Base-by-base conservation (phyloP, 2,329 filamentous ascomycete species). In the Colletotrichum euphorbiae region DNA sequence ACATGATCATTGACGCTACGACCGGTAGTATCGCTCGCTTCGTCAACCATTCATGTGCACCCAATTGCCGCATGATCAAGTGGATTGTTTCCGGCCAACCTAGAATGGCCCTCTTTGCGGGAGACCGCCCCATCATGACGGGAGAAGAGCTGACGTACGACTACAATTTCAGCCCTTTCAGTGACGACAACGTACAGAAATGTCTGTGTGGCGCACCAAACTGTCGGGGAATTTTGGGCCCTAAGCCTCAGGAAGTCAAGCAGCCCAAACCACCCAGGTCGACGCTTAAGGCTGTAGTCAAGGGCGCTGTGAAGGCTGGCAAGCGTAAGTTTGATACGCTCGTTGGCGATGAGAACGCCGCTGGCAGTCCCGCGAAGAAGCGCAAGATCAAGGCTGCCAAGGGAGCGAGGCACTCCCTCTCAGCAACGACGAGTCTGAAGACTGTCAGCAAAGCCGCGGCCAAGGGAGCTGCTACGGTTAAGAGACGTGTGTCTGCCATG, bases 1-100 rank as follows among this genome's bases (percentile, higher is more conserved):
- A 97, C 79, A 96, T 98, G 90, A 97, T 98, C 74, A 97, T 99
- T 72, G 96, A 99, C 81, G 96, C 95, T 38, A 98, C 94, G 31
- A 93, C 93, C 63, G 96, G 96, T 74, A 97, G 93, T 72, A 97
- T 98, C 79, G 95, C 96, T 75, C 92, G 96, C 63, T 99, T 99
- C 78, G 94, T 99, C 77, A 99, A 99, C 77, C 96, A 99, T 79
- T 97, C 94, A 17, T 99, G 96, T 80, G 91, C 93, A 65, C 96
- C 96, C 3, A 99, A 99, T 77, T 98, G 95, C 80, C 89, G 92
- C 70, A 98, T 99, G 94, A 93, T 97, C 75, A 98, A 98, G 79
- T 97, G 94, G 93, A 95, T 94, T 70, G 96, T 99, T 62, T 90
- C 90, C 55, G 94, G 94, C 31, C 94, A 97, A 78, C 95, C 95